These are phyloP conservation scores for Pleurozium schreberi DNA, from an alignment of 225 moss, liverwort and hornwort genomes.

Conservation along the genomic window DNA sequence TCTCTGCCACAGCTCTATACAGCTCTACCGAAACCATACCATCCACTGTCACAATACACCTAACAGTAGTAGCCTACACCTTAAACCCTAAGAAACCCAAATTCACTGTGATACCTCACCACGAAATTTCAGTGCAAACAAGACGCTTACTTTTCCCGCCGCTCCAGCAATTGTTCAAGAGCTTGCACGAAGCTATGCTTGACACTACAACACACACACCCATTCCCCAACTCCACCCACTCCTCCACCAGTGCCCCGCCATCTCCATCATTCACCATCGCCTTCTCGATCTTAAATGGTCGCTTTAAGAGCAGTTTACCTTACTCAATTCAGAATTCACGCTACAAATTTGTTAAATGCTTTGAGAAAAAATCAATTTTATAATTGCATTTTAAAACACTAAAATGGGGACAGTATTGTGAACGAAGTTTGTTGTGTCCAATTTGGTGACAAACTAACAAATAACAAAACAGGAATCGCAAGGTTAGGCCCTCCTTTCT, in stretches of 20 bases:
- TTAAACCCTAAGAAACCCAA: neutral
- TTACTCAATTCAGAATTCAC: too few relatives aligned
- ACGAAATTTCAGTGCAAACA: neutral
- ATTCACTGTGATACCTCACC: neutral
- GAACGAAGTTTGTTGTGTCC: neutral
- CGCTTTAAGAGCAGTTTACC: too few relatives aligned
- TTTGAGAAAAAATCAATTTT: neutral
- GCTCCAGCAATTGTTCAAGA: slow-evolving; percentile 67
- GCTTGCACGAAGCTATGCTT: slow-evolving; percentile 88
- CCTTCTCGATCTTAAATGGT: slow-evolving; percentile 77
- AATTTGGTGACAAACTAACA: neutral
- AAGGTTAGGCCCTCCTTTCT: neutral
- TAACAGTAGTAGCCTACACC: neutral
- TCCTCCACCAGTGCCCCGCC: slow-evolving; percentile 66
- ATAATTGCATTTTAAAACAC: neutral
- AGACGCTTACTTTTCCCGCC: slow-evolving; percentile 45
- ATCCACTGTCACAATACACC: neutral
- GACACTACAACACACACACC: slow-evolving; percentile 78
- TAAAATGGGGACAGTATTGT: neutral
- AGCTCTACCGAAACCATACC: neutral
- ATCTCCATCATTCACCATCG: slow-evolving; percentile 75
- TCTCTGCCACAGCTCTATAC: neutral
- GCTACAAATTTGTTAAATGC: neutral
- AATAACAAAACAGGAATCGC: neutral
- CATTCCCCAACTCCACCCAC: slow-evolving; percentile 80